phyloP scores from a whole-genome alignment of 75 land plant genomes.

The Ceratopteris richardii region DNA sequence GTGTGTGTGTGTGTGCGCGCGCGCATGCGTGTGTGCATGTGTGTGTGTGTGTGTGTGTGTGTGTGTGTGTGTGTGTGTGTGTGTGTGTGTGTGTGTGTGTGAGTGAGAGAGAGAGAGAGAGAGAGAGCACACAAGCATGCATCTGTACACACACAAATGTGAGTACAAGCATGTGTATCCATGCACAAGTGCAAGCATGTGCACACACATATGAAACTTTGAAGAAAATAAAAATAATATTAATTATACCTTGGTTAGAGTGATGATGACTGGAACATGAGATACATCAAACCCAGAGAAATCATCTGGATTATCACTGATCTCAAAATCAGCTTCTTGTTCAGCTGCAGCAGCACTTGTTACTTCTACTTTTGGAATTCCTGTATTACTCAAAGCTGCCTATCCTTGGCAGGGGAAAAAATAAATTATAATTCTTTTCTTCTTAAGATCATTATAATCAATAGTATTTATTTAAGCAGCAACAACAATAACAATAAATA shows the following conservation, averaged over 20 bases:
- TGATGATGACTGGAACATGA: slow-evolving; percentile 68
- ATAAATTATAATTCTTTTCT: neutral
- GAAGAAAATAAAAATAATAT: neutral
- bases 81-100: too few species aligned
- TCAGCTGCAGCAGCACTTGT: slow-evolving; percentile 34
- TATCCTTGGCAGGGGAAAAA: slow-evolving; percentile 22
- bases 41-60: too few species aligned
- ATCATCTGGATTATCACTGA: slow-evolving; percentile 72
- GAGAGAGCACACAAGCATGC: too few species aligned
- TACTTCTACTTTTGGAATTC: slow-evolving; percentile 78
- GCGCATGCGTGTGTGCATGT: too few species aligned
- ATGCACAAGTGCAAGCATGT: neutral
- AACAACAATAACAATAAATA: too few species aligned
- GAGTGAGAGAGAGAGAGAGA: too few species aligned
- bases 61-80: too few species aligned
- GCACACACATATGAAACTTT: neutral
- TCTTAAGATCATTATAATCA: neutral
- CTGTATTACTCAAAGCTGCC: slow-evolving; percentile 90
- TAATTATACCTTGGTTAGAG: slow-evolving; percentile 70
- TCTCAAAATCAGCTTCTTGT: slow-evolving; percentile 70
- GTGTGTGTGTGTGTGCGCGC: too few species aligned
- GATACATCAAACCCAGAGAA: slow-evolving; percentile 76
- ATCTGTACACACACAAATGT: too few species aligned
- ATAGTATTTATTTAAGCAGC: neutral
- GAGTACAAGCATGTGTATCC: too few species aligned